These are phyloP conservation scores for Fagopyrum homotropicum DNA, from an alignment of 148 eudicot species.

Conservation along the genomic window DNA sequence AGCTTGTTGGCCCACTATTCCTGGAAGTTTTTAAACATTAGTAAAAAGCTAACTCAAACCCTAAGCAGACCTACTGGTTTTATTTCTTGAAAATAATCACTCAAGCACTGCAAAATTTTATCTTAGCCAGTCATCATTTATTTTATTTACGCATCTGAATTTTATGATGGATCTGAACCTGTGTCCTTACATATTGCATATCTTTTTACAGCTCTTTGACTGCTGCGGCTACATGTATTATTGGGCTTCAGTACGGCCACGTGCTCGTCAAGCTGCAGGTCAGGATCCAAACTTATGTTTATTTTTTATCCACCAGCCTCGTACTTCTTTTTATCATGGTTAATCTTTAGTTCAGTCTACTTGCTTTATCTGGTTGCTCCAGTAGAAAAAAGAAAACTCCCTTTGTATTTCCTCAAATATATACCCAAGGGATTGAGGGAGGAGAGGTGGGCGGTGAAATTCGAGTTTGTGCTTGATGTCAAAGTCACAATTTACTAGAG, in stretches of 20 bases:
- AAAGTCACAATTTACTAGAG: neutral
- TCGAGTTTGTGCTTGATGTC: neutral
- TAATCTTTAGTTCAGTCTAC: neutral
- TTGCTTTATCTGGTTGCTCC: neutral
- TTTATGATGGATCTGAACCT: neutral
- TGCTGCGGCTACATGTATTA: slow-evolving; percentile 59
- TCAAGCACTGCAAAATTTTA: neutral
- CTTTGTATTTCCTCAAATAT: neutral
- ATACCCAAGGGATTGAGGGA: neutral
- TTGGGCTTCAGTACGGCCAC: slow-evolving; percentile 85
- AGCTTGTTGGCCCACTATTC: neutral
- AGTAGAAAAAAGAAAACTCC: neutral
- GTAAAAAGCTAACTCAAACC: neutral
- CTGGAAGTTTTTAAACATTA: neutral
- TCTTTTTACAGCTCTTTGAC: slow-evolving; percentile 52
- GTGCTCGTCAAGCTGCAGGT: slow-evolving; percentile 65
- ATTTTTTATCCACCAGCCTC: neutral
- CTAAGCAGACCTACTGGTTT: neutral
- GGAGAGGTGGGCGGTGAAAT: neutral
- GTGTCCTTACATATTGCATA: neutral
- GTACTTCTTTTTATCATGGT: neutral
- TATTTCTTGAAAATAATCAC: neutral
- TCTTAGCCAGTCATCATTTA: too few species aligned
- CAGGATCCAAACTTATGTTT: slow-evolving; percentile 14
- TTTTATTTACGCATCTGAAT: neutral